Conservation (phyloP, 2,329 filamentous ascomycete genomes). For the Ramularia endophylla region DNA sequence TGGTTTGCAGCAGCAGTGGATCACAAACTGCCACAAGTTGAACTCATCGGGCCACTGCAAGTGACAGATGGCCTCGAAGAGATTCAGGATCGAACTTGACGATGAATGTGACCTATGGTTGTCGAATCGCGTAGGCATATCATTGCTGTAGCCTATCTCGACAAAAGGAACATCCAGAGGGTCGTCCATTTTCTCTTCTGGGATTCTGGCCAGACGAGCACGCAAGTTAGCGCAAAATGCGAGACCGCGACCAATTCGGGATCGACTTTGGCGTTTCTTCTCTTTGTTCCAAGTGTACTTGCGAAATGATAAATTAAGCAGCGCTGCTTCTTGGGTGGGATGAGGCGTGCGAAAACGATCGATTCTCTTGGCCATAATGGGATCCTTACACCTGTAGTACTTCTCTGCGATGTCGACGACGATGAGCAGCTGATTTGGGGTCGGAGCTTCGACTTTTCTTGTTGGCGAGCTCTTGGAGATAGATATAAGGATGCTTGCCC, state of each 20-base stretch:
- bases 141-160: conserved; percentile 1
- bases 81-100: conserved; percentile 5
- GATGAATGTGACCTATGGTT: background rate
- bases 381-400: background rate
- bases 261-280: background rate
- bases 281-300: background rate
- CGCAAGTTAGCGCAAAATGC: background rate
- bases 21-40: background rate
- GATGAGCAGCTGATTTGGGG: background rate
- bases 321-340: background rate
- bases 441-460: background rate
- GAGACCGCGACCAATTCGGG: background rate
- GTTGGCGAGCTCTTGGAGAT: background rate
- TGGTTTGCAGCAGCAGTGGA: background rate
- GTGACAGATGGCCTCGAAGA: conserved; percentile 1
- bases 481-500: background rate
- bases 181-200: background rate
- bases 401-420: background rate
- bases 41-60: background rate
- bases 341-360: background rate
- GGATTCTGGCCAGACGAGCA: background rate
- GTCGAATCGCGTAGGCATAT: background rate
- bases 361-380: background rate
- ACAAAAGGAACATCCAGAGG: conserved; percentile 1
- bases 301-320: background rate